These are phyloP conservation scores for Lepiota venenata DNA, from an alignment of 768 basidiomycete genomes.

Conservation along the genomic window DNA sequence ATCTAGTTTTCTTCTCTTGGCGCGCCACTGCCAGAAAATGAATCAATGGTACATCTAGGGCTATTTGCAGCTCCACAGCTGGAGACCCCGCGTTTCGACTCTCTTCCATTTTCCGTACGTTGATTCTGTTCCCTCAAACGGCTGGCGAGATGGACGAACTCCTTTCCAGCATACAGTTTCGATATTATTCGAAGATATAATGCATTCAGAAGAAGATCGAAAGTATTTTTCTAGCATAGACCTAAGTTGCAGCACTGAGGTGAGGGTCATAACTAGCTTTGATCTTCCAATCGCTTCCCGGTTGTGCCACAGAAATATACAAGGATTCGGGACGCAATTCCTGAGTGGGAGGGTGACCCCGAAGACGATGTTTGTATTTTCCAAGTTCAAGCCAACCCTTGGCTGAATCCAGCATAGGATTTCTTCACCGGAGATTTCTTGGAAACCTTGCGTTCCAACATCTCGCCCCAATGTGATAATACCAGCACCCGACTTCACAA, in stretches of 20 bases:
- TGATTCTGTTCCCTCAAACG: no score
- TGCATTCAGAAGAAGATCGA: neutral
- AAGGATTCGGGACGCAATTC: neutral
- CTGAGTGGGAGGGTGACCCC: constrained; percentile 4
- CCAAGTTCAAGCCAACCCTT: neutral
- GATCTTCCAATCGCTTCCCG: neutral
- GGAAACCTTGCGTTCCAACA: neutral
- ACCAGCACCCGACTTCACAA: neutral
- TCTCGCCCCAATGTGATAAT: neutral
- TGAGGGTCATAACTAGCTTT: neutral
- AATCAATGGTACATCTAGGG: neutral
- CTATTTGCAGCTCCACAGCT: neutral
- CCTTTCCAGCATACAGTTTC: neutral
- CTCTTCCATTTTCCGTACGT: constrained; percentile 2
- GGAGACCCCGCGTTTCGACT: neutral
- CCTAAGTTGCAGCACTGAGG: neutral
- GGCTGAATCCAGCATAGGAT: neutral
- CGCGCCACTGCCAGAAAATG: neutral
- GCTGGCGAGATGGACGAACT: no score
- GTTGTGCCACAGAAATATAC: neutral
- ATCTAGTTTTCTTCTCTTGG: no score
- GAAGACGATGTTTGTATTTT: neutral
- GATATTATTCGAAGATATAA: neutral
- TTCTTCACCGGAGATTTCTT: neutral
- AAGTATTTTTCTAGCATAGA: neutral